phyloP scores from a whole-genome alignment of 257 asterid species.

The Oldenlandia corymbosa region DNA sequence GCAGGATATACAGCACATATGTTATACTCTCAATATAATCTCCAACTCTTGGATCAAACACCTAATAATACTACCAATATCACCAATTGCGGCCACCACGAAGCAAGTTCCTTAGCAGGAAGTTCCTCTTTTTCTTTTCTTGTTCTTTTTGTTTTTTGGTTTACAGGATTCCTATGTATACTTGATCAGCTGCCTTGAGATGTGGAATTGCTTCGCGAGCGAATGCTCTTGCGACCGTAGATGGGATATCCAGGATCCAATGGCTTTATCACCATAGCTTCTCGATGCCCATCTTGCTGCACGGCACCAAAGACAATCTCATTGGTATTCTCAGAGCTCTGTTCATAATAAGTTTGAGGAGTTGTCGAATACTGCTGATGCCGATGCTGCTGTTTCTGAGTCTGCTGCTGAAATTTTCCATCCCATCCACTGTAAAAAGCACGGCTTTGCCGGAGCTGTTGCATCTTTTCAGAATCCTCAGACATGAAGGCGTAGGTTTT shows the following conservation, averaged over 20 bases:
- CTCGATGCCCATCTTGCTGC: constrained; percentile 47
- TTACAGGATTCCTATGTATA: constrained; percentile 8
- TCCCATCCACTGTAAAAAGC: constrained; percentile 77
- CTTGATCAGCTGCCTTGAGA: constrained; percentile 41
- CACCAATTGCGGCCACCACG: constrained; percentile 13
- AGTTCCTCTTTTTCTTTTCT: background rate
- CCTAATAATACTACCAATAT: constrained; percentile 24
- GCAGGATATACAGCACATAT: constrained; percentile 21
- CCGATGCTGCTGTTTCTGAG: constrained; percentile 65
- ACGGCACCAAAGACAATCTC: constrained; percentile 89
- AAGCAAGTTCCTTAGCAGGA: constrained; percentile 27
- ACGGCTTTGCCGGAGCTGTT: constrained; percentile 69
- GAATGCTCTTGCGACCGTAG: constrained; percentile 34
- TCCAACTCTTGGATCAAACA: constrained; percentile 21
- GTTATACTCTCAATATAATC: constrained; percentile 28
- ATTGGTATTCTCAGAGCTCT: constrained; percentile 46
- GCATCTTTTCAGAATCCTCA: constrained; percentile 79
- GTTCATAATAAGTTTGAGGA: constrained; percentile 71
- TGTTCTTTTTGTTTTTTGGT: background rate
- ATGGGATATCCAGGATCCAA: constrained; percentile 45
- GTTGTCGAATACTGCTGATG: constrained; percentile 53
- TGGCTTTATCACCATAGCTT: constrained; percentile 57
- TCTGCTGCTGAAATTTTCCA: constrained; percentile 41
- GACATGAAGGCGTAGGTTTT: constrained; percentile 93
- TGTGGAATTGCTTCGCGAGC: constrained; percentile 40